Evolutionary conservation across 2,329 filamentous ascomycete genomes (phyloP).

Genomic region (Colletotrichum cuscutae): DNA sequence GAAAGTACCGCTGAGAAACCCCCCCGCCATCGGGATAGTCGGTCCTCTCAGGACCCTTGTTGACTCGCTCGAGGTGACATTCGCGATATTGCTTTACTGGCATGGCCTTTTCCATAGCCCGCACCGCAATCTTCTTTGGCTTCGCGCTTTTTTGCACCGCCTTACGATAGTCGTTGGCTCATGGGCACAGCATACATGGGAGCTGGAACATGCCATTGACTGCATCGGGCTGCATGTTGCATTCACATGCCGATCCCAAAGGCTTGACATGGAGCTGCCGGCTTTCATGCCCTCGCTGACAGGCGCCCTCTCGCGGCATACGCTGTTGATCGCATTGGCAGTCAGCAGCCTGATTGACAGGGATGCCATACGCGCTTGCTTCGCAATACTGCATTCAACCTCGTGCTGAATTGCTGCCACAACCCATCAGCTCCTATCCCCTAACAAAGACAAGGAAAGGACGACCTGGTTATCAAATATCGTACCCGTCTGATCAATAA

Average conservation of each 20-base stretch:
- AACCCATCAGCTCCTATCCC: not conserved
- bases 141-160: not conserved
- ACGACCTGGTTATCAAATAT: too few relatives aligned
- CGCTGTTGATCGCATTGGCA: too few relatives aligned
- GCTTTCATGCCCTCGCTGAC: not conserved
- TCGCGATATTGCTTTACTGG: not conserved
- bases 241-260: slow-evolving; percentile 8
- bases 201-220: too few relatives aligned
- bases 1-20: not conserved
- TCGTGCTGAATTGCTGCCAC: too few relatives aligned
- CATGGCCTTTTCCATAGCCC: not conserved
- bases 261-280: not conserved
- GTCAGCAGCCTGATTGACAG: too few relatives aligned
- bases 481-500: too few relatives aligned
- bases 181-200: too few relatives aligned
- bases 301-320: not conserved
- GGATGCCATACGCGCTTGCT: too few relatives aligned
- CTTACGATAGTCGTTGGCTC: too few relatives aligned
- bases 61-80: slow-evolving; percentile 14
- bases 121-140: not conserved
- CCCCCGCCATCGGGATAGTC: not conserved
- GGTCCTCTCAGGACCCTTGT: not conserved
- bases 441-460: not conserved
- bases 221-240: not conserved
- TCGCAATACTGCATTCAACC: too few relatives aligned